These are phyloP conservation scores for Monilinia polystroma DNA, from an alignment of 2,329 filamentous ascomycete species.

Conservation along the genomic window DNA sequence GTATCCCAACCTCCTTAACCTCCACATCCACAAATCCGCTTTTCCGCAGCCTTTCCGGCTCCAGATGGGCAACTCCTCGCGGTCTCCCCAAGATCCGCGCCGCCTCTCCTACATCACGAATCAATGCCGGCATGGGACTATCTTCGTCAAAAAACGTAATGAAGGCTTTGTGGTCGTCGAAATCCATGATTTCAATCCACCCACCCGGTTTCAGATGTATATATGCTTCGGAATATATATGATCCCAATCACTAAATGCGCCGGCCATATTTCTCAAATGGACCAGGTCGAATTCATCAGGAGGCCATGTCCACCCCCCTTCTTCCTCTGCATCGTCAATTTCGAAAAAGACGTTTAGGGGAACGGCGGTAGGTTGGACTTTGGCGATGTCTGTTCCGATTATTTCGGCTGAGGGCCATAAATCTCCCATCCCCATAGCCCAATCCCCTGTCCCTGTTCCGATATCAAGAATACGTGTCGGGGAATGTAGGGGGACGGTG, in stretches of 20 bases:
- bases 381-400: conserved; percentile 60
- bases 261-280: conserved; percentile 60
- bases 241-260: conserved; percentile 55
- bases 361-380: conserved; percentile 58
- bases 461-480: conserved; percentile 45
- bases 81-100: conserved; percentile 31
- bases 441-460: conserved; percentile 63
- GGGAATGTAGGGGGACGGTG: conserved; percentile 43
- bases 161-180: conserved; percentile 33
- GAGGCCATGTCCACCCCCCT: conserved; percentile 51
- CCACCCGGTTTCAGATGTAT: conserved; percentile 37
- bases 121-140: conserved; percentile 24
- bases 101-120: conserved; percentile 28
- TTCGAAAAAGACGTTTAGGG: conserved; percentile 62
- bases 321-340: conserved; percentile 56
- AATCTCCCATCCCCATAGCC: conserved; percentile 59
- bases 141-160: conserved; percentile 29
- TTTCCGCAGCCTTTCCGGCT: conserved; percentile 35
- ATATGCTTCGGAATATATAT: conserved; percentile 54
- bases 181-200: conserved; percentile 40
- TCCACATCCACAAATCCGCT: conserved; percentile 47
- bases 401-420: conserved; percentile 50
- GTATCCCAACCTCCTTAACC: conserved; percentile 34
- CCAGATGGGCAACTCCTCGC: conserved; percentile 30
- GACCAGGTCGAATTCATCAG: conserved; percentile 57